Percentiles rank a stretch among this genome's conserved stretches.
Conservation (phyloP, 2,329 filamentous ascomycete species). For the Huntiella bhutanensis region DNA sequence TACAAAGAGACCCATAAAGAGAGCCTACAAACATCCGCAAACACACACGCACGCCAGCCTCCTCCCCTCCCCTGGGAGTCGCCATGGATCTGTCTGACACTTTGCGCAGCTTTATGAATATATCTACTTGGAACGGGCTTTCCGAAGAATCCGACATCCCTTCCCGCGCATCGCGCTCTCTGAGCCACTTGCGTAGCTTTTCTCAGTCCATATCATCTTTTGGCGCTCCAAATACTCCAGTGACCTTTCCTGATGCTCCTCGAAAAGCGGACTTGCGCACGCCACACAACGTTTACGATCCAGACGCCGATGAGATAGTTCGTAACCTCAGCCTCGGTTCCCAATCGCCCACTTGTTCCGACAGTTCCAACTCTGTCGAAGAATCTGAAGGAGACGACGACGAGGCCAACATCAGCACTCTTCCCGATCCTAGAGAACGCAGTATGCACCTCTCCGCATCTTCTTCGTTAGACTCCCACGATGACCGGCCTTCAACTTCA, state of each 20-base stretch:
- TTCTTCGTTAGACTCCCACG: constrained; percentile 14
- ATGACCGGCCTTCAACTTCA: not conserved
- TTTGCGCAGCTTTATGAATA: constrained; percentile 30
- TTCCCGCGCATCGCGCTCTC: constrained; percentile 7
- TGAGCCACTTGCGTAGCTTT: constrained; percentile 8
- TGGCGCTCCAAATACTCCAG: constrained; percentile 1
- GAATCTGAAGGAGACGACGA: constrained; percentile 19
- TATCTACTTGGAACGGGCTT: constrained; percentile 33
- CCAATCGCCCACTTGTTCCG: not conserved
- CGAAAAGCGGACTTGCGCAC: constrained; percentile 4
- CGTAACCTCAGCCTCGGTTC: not conserved
- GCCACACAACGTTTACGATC: constrained; percentile 10
- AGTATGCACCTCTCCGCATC: constrained; percentile 22
- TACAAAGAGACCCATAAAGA: too few relatives aligned
- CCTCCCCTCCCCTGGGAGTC: not conserved
- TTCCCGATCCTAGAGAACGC: constrained; percentile 44
- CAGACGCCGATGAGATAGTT: constrained; percentile 7
- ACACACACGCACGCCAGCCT: too few relatives aligned
- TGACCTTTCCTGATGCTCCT: constrained; percentile 1
- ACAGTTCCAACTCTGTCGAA: constrained; percentile 2
- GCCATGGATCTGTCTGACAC: constrained; percentile 9
- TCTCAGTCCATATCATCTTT: constrained; percentile 9
- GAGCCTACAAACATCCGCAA: too few relatives aligned
- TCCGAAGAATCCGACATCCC: constrained; percentile 6
- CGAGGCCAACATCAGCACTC: constrained; percentile 46